Conservation (phyloP, 1,284 basidiomycete genomes). For the Xerocomus minutiporus region DNA sequence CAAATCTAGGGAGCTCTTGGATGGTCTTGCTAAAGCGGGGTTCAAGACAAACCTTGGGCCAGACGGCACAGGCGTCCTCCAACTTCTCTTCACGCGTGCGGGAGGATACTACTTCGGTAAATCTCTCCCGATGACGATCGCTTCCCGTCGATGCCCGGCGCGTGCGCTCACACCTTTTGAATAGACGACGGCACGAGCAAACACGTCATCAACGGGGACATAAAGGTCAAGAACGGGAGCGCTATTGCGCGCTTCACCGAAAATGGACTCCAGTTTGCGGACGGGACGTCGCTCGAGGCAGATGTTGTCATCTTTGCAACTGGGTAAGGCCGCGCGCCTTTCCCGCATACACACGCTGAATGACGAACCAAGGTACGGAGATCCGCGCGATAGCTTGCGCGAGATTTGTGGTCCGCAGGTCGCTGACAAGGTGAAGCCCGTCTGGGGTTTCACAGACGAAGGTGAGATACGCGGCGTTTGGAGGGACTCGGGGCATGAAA, state of each 20-base stretch:
- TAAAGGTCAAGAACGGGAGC: constrained; percentile 42
- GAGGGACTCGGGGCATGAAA: constrained; percentile 30
- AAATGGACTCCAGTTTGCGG: constrained; percentile 37
- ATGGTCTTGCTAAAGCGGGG: constrained; percentile 41
- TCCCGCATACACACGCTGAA: neutral
- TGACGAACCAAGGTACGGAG: constrained; percentile 24
- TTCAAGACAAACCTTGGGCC: constrained; percentile 42
- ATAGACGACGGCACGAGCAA: constrained; percentile 37
- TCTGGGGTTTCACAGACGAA: constrained; percentile 46
- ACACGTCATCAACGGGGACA: constrained; percentile 40
- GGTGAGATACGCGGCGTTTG: constrained; percentile 42
- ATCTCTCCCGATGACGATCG: neutral
- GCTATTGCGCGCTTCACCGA: constrained; percentile 35
- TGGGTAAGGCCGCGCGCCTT: constrained; percentile 24
- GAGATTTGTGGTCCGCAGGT: constrained; percentile 37
- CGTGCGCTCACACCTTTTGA: neutral
- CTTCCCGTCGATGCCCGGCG: neutral
- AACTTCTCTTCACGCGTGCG: constrained; percentile 32
- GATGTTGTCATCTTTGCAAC: constrained; percentile 48
- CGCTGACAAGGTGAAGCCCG: constrained; percentile 34
- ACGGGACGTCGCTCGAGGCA: constrained; percentile 41
- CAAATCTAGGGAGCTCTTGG: constrained; percentile 31
- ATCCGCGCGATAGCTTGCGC: constrained; percentile 31
- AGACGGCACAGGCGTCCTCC: constrained; percentile 36
- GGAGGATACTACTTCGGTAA: constrained; percentile 44